These are phyloP conservation scores for Boeremia exigua DNA, from an alignment of 2,329 filamentous ascomycete genomes.

Conservation along the genomic window DNA sequence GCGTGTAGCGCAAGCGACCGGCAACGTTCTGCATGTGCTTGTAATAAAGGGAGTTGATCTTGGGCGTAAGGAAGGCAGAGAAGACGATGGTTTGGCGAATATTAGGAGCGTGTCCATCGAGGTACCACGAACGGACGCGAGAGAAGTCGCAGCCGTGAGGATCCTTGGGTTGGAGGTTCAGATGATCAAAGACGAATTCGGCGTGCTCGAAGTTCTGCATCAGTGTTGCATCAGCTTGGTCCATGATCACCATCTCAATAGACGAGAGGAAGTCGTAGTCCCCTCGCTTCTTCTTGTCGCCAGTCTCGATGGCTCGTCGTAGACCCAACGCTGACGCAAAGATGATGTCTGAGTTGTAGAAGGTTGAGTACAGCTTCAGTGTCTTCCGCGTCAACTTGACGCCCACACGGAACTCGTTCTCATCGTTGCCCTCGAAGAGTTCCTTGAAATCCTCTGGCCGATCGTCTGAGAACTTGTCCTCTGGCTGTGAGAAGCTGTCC, in stretches of 20 bases:
- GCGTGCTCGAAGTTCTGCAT: slow-evolving; percentile 99
- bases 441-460: slow-evolving; percentile 87
- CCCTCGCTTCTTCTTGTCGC: slow-evolving; percentile 64
- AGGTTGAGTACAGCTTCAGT: slow-evolving; percentile 91
- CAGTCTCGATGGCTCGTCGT: slow-evolving; percentile 85
- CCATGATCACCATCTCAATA: slow-evolving; percentile 86
- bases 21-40: slow-evolving; percentile 78
- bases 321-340: slow-evolving; percentile 89
- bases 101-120: slow-evolving; percentile 81
- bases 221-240: slow-evolving; percentile 89
- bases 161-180: slow-evolving; percentile 89
- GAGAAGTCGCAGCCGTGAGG: slow-evolving; percentile 93
- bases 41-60: slow-evolving; percentile 80
- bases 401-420: slow-evolving; percentile 96
- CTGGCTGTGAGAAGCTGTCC: slow-evolving; percentile 76
- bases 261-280: slow-evolving; percentile 94
- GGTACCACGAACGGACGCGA: slow-evolving; percentile 87
- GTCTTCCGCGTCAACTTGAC: slow-evolving; percentile 97
- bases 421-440: slow-evolving; percentile 91
- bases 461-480: slow-evolving; percentile 71
- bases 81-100: slow-evolving; percentile 87
- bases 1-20: slow-evolving; percentile 76
- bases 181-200: slow-evolving; percentile 86
- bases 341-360: slow-evolving; percentile 96
- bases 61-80: slow-evolving; percentile 84